Conservation (phyloP, 2,329 filamentous ascomycete species). For the Shiraia bambusicola region DNA sequence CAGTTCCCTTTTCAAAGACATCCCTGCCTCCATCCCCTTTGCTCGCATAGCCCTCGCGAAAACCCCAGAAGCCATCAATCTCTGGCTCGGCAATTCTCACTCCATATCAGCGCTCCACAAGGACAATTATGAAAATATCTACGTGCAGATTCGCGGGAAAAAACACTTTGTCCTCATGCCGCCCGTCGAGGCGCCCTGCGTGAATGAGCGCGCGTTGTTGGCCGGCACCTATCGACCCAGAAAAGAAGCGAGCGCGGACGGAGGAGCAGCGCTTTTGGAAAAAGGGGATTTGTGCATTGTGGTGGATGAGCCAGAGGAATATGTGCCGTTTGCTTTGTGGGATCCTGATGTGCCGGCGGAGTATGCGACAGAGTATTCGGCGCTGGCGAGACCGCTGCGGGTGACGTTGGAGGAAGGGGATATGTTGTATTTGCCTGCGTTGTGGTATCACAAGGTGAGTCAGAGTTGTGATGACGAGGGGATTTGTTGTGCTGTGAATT, state of each 20-base stretch:
- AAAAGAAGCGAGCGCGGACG: no score
- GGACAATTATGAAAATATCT: constrained; percentile 85
- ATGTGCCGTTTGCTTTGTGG: constrained; percentile 71
- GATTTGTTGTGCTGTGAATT: constrained; percentile 77
- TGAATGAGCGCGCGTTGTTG: constrained; percentile 62
- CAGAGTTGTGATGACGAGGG: constrained; percentile 69
- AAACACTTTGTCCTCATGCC: constrained; percentile 77
- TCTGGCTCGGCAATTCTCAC: constrained; percentile 74
- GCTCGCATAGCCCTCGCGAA: constrained; percentile 69
- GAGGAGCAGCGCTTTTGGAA: constrained; percentile 13
- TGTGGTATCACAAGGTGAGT: constrained; percentile 82
- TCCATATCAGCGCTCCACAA: constrained; percentile 74
- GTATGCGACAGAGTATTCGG: constrained; percentile 59
- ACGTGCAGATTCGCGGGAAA: constrained; percentile 70
- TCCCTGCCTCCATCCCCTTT: constrained; percentile 67
- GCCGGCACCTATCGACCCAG: constrained; percentile 59
- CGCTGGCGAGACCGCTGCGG: constrained; percentile 60
- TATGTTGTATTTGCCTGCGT: constrained; percentile 77
- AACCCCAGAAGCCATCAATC: constrained; percentile 72
- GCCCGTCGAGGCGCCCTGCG: constrained; percentile 68
- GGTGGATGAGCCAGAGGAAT: constrained; percentile 42
- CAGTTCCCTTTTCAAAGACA: constrained; percentile 60
- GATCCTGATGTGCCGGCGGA: constrained; percentile 63
- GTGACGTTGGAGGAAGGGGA: constrained; percentile 72
- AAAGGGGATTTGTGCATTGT: constrained; percentile 30